Evolutionary conservation across 208 protist genomes (phyloP).

Genomic region (Leishmania lainsoni): DNA sequence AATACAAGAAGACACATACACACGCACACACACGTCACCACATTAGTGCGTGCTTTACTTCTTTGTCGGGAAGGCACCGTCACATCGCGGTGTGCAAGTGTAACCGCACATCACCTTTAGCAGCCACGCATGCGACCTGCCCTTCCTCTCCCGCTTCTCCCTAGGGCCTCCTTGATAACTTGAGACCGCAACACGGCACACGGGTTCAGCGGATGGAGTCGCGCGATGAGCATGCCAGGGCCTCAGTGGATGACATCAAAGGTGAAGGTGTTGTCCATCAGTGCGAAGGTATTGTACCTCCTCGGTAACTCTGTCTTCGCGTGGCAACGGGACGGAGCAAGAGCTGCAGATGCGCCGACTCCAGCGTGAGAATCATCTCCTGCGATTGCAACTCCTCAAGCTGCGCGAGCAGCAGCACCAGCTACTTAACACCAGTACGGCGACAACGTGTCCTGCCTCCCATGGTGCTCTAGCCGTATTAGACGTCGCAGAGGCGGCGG

Average conservation of each 20-base stretch:
- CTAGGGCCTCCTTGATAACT: not conserved
- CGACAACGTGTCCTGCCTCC: not conserved
- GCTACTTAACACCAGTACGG: conserved; percentile 2
- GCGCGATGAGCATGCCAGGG: not conserved
- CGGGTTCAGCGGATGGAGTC: not conserved
- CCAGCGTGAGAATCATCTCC: conserved; percentile 51
- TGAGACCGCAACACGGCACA: not conserved
- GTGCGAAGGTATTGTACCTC: not conserved
- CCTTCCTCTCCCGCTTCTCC: not conserved
- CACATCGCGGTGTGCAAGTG: not conserved
- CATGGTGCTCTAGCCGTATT: not conserved
- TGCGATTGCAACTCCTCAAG: conserved; percentile 47
- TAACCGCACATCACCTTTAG: not conserved
- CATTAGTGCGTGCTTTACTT: not conserved
- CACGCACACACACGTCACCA: not conserved
- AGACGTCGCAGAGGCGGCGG: not conserved
- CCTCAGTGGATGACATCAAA: not conserved
- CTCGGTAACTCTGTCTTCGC: not conserved
- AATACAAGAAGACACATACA: not conserved
- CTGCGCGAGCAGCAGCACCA: conserved; percentile 41
- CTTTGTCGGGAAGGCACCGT: not conserved
- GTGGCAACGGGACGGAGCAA: not conserved
- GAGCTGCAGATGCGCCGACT: conserved; percentile 30
- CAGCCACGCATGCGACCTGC: not conserved
- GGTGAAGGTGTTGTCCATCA: not conserved